A percentile compares a stretch with the other conserved stretches of the same genome.
These are phyloP conservation scores for Calonectria fujianensis DNA, from an alignment of 2,329 filamentous ascomycete species.

Conservation along the genomic window DNA sequence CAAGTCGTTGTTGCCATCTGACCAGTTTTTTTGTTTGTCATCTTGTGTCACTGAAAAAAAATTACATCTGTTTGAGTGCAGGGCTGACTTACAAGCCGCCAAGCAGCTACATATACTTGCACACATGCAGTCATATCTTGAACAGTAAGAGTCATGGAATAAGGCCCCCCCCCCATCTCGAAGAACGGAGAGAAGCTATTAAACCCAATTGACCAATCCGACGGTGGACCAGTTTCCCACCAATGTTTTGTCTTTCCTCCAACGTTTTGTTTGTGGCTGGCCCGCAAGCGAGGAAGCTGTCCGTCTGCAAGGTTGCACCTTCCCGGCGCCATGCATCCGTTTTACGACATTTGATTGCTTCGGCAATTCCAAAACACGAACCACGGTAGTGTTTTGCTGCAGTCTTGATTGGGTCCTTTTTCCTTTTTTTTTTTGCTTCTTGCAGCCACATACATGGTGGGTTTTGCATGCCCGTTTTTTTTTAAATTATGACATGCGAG, in stretches of 20 bases:
- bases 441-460: background rate
- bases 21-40: background rate
- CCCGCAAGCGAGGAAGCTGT: background rate
- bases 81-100: background rate
- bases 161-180: no score
- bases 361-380: background rate
- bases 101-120: background rate
- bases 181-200: background rate
- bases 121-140: background rate
- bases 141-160: background rate
- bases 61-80: background rate
- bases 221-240: background rate
- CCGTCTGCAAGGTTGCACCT: background rate
- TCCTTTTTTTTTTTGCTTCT: background rate
- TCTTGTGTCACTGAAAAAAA: background rate
- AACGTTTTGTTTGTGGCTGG: background rate
- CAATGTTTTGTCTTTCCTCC: background rate
- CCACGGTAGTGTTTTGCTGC: background rate
- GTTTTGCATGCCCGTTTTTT: background rate
- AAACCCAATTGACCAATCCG: background rate
- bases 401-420: background rate
- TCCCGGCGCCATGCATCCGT: slow-evolving; percentile 1
- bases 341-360: background rate
- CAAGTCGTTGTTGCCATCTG: background rate
- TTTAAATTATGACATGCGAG: background rate